Percentiles rank a stretch among this genome's conserved stretches.
phyloP scores from a whole-genome alignment of 768 basidiomycete species.

The Neoboletus magnificus region DNA sequence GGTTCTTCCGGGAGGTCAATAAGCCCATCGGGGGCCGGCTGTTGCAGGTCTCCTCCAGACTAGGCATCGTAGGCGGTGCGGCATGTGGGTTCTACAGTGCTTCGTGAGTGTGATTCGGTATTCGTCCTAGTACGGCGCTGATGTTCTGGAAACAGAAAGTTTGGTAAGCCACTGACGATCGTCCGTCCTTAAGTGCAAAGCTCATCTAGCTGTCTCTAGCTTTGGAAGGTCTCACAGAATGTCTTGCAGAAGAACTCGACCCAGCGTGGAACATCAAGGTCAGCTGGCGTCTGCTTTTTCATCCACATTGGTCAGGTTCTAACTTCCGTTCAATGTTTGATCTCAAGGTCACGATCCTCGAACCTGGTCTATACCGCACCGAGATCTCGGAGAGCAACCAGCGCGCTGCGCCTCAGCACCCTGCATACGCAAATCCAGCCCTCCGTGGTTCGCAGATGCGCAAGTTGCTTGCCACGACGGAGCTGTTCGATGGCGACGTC shows the following conservation, averaged over 20 bases:
- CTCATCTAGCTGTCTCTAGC: constrained; percentile 7
- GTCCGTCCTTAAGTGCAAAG: not conserved
- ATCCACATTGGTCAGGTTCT: not conserved
- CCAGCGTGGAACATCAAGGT: constrained; percentile 22
- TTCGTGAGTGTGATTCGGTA: constrained; percentile 14
- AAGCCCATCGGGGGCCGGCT: constrained; percentile 37
- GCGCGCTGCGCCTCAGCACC: constrained; percentile 7
- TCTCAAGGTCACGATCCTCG: constrained; percentile 16
- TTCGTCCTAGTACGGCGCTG: not conserved
- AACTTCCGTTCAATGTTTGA: not conserved
- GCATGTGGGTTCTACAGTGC: constrained; percentile 24
- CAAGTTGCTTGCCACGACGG: not conserved
- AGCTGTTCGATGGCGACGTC: constrained; percentile 10
- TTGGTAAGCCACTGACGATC: constrained; percentile 4
- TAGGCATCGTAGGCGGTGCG: constrained; percentile 26
- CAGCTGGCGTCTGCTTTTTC: not conserved
- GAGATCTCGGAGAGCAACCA: not conserved
- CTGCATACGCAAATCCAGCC: constrained; percentile 17
- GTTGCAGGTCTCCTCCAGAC: constrained; percentile 36
- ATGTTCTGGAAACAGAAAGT: constrained; percentile 7
- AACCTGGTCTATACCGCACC: constrained; percentile 18
- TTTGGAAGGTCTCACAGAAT: constrained; percentile 15
- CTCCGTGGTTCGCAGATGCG: constrained; percentile 4
- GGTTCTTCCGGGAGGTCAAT: constrained; percentile 38
- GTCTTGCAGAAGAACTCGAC: constrained; percentile 8